These are phyloP conservation scores for Fagopyrum tataricum DNA, from an alignment of 148 eudicot genomes.

Conservation along the genomic window DNA sequence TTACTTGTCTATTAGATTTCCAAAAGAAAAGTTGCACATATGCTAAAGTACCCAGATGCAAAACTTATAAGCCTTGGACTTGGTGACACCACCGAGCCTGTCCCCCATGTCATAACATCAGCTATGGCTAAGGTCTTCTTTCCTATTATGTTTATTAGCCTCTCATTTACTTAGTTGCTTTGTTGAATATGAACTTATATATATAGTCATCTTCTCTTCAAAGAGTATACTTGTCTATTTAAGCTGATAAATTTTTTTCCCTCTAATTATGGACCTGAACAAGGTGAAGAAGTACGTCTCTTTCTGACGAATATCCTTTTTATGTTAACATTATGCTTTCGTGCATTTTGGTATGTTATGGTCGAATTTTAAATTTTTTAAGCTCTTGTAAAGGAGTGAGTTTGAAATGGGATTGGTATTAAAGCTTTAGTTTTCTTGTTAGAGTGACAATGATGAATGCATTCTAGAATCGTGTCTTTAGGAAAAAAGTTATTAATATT, in stretches of 20 bases:
- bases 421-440: background rate
- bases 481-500: background rate
- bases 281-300: conserved; percentile 72
- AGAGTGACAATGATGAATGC: background rate
- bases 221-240: no score
- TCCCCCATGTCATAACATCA: conserved; percentile 78
- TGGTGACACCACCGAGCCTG: conserved; percentile 91
- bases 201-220: background rate
- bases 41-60: conserved; percentile 77
- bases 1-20: conserved; percentile 37
- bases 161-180: no score
- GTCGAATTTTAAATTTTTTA: background rate
- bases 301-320: background rate
- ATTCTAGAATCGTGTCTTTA: background rate
- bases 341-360: background rate
- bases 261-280: conserved; percentile 72
- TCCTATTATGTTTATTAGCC: no score
- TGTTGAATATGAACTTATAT: conserved; percentile 11
- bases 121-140: conserved; percentile 68
- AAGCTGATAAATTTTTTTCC: background rate
- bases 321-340: background rate
- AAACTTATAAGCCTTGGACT: conserved; percentile 90
- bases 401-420: background rate
- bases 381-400: background rate
- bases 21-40: conserved; percentile 65